Evolutionary conservation across 2,329 filamentous ascomycete genomes (phyloP).

Genomic region (Neonectria magnoliae): DNA sequence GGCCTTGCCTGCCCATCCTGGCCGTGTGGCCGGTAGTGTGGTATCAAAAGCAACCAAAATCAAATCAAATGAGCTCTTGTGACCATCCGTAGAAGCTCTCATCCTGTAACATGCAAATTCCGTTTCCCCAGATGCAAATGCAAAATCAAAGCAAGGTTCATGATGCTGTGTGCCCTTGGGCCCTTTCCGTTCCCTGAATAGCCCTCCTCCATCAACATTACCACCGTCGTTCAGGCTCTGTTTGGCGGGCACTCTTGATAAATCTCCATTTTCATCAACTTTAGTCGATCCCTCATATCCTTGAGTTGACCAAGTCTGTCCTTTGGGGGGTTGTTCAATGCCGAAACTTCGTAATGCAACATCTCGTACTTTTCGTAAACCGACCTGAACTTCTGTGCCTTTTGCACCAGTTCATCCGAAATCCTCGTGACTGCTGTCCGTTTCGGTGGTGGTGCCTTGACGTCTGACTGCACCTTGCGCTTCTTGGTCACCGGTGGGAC

Average conservation of each 20-base stretch:
- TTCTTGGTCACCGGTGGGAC: slow-evolving; percentile 52
- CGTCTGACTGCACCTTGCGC: slow-evolving; percentile 51
- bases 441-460: slow-evolving; percentile 42
- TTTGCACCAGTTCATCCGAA: slow-evolving; percentile 57
- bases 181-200: slow-evolving; percentile 13
- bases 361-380: slow-evolving; percentile 67
- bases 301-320: slow-evolving; percentile 61
- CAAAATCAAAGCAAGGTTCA: slow-evolving; percentile 39
- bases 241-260: slow-evolving; percentile 56
- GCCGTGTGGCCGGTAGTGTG: slow-evolving; percentile 35
- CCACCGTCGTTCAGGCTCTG: slow-evolving; percentile 34
- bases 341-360: slow-evolving; percentile 65
- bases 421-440: slow-evolving; percentile 44
- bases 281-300: slow-evolving; percentile 64
- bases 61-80: slow-evolving; percentile 38
- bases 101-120: slow-evolving; percentile 38
- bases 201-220: slow-evolving; percentile 30
- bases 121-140: slow-evolving; percentile 38
- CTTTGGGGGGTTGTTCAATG: slow-evolving; percentile 60
- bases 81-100: slow-evolving; percentile 32
- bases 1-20: slow-evolving; percentile 34
- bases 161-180: slow-evolving; percentile 36
- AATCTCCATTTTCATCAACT: slow-evolving; percentile 68
- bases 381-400: slow-evolving; percentile 65
- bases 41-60: slow-evolving; percentile 41